These are phyloP conservation scores for Colletotrichum godetiae DNA, from an alignment of 2,329 filamentous ascomycete species.

Conservation along the genomic window DNA sequence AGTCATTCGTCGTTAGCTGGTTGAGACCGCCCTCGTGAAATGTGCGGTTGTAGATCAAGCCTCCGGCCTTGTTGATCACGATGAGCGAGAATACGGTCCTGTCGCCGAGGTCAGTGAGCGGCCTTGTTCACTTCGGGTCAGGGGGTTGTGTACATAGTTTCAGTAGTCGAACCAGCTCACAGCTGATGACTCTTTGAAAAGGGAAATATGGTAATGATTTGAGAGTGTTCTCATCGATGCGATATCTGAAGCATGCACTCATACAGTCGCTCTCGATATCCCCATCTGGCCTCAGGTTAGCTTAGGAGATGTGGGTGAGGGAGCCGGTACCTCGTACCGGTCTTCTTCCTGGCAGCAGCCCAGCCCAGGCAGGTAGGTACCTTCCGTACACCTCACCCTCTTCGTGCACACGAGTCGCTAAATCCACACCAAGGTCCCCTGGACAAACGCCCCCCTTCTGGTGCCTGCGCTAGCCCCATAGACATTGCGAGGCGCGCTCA, in stretches of 20 bases:
- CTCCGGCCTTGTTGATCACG: conserved; percentile 98
- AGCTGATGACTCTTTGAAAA: conserved; percentile 2
- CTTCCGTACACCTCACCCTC: not conserved
- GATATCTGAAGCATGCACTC: conserved; percentile 4
- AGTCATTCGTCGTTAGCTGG: conserved; percentile 94
- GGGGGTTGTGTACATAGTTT: conserved; percentile 11
- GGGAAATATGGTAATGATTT: not conserved
- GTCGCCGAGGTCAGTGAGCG: conserved; percentile 22
- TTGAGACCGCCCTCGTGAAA: conserved; percentile 88
- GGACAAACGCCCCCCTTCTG: not conserved
- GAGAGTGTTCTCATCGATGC: conserved; percentile 4
- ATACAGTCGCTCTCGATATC: not conserved
- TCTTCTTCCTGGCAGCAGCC: not conserved
- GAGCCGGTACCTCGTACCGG: not conserved
- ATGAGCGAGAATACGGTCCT: conserved; percentile 97
- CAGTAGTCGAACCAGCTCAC: conserved; percentile 3
- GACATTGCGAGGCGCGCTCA: not conserved
- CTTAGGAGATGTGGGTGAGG: not conserved
- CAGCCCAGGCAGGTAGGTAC: not conserved
- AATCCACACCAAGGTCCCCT: conserved; percentile 7
- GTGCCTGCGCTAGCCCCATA: conserved; percentile 25
- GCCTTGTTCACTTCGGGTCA: not conserved
- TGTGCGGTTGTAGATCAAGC: conserved; percentile 94
- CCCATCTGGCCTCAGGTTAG: conserved; percentile 24
- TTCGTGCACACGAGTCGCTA: not conserved